phyloP scores from a whole-genome alignment of 2,329 filamentous ascomycete species.

The Paecilomyces variotii region DNA sequence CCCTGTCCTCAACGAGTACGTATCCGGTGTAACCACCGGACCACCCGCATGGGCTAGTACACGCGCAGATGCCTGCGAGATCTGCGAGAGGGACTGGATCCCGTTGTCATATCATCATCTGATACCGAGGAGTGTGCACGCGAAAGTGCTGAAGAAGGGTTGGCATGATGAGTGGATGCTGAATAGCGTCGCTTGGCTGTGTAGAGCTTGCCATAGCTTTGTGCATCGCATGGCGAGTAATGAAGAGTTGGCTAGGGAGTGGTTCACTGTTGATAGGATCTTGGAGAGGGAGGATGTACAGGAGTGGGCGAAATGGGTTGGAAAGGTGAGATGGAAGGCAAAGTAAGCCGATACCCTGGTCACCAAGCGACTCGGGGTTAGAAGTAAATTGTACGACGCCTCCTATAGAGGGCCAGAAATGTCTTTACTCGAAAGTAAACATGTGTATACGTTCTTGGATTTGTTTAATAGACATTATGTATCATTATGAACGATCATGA shows the following conservation, averaged over 20 bases:
- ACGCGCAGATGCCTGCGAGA: slow-evolving; percentile 57
- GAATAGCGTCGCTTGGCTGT: slow-evolving; percentile 79
- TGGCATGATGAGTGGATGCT: slow-evolving; percentile 71
- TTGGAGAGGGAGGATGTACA: slow-evolving; percentile 62
- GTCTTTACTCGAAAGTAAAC: background rate
- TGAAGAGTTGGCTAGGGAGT: slow-evolving; percentile 67
- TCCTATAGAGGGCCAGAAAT: background rate
- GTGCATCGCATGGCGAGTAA: slow-evolving; percentile 69
- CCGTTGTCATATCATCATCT: slow-evolving; percentile 77
- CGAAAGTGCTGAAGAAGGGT: slow-evolving; percentile 64
- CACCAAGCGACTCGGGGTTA: no score
- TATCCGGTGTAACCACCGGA: slow-evolving; percentile 48
- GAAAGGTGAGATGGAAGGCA: slow-evolving; percentile 65
- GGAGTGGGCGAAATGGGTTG: slow-evolving; percentile 65
- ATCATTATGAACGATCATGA: background rate
- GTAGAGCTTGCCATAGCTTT: slow-evolving; percentile 73
- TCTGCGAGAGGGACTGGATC: slow-evolving; percentile 68
- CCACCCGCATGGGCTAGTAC: slow-evolving; percentile 58
- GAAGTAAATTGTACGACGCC: no score
- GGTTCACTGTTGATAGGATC: slow-evolving; percentile 65
- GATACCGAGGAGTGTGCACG: slow-evolving; percentile 70
- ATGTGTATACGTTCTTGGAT: background rate
- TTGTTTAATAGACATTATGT: background rate
- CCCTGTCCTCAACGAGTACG: slow-evolving; percentile 56
- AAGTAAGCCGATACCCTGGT: slow-evolving; percentile 21